Conservation (phyloP, 1,284 basidiomycete species). For the Ganoderma leucocontextum region DNA sequence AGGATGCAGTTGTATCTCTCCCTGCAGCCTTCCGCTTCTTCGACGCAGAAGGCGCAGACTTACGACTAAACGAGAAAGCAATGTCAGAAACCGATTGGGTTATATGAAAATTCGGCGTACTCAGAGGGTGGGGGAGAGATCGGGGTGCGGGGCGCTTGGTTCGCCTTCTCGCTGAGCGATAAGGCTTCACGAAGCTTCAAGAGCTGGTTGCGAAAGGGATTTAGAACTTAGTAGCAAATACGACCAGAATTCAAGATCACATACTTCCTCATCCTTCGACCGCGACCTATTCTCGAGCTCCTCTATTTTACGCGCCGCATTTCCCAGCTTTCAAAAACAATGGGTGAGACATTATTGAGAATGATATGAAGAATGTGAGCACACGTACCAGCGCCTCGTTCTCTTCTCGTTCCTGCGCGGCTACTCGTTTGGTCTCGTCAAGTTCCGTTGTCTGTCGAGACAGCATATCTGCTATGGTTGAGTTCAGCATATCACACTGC, state of each 20-base stretch:
- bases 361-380: background rate
- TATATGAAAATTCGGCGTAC: background rate
- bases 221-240: background rate
- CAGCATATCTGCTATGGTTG: slow-evolving; percentile 17
- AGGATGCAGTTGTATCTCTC: background rate
- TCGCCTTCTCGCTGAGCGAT: background rate
- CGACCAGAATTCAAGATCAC: background rate
- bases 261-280: slow-evolving; percentile 19
- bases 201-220: background rate
- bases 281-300: slow-evolving; percentile 19
- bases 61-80: background rate
- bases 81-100: background rate
- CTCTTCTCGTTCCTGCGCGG: slow-evolving; percentile 14
- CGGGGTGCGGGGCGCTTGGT: background rate
- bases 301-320: slow-evolving; percentile 26
- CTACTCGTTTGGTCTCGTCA: slow-evolving; percentile 6
- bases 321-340: slow-evolving; percentile 9
- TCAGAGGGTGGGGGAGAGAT: slow-evolving; percentile 19
- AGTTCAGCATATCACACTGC: slow-evolving; percentile 25
- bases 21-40: slow-evolving; percentile 18
- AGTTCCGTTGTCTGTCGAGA: slow-evolving; percentile 16
- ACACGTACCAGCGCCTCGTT: background rate
- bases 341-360: background rate
- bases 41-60: background rate
- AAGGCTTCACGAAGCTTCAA: slow-evolving; percentile 9